Base-by-base conservation (phyloP, 202 grass and related monocot species). In the Setaria viridis region DNA sequence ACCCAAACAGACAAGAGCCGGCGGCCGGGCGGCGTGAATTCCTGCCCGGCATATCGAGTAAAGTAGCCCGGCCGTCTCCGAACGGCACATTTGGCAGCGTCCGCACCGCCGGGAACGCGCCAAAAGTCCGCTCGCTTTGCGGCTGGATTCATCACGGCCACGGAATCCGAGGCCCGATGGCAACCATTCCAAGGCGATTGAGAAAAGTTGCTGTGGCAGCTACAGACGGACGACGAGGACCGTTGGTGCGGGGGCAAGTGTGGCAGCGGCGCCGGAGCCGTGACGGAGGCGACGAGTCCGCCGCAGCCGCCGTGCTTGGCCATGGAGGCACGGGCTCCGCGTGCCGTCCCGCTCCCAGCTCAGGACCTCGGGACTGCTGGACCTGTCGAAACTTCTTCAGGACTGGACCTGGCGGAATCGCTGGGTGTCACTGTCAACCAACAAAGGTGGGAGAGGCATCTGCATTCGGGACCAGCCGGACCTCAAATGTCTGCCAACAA, bases 21-120 rank as follows among this genome's bases (percentile, higher is more conserved):
- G 25, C 25, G 25, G 25, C 25, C 39, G 48, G 37, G 77, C 62
- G 30, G 47, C 62, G 11, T 5, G 20, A 54, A 55, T 68, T 68
- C 46, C 7, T 37, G 32, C 35, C 32, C 32, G 25, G 34, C 48
- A 9, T 1, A 2, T 25, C 2, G 70, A 32, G 29, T 33, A 73
- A 51, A 73, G 13, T 10, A 73, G 13, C 70, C 25, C 45, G 8
- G 56, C 9, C 59, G 46, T 51, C 45, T 39, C 62, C 17, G 77
- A 39, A 53, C 62, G 46, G 77, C 60, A 15, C 46, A 57, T 81
- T 81, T 81, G 79, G 79, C 65, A 70, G 50, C 78, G 50, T 20
- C 34, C 2, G 63, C 77, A 47, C 51, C 15, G 48, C 9, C 9
- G 50, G 32, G 32, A 76, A 76, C n/a, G 10, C 42, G 54, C 54